These are phyloP conservation scores for Xylaria cubensis DNA, from an alignment of 495 filamentous ascomycete species.

Conservation along the genomic window DNA sequence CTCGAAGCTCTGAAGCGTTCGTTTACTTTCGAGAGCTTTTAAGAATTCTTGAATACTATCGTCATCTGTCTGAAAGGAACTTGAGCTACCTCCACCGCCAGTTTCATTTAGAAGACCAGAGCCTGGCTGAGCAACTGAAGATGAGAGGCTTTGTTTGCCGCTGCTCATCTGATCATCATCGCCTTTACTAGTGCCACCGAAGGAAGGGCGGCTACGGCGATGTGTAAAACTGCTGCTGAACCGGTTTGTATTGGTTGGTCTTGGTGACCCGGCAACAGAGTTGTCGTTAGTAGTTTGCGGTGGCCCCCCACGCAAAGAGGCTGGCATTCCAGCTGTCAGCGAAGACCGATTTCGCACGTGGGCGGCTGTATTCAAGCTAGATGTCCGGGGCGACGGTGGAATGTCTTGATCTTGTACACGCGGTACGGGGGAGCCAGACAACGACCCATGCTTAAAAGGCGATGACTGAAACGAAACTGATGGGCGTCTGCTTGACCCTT, in stretches of 20 bases:
- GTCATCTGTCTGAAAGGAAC: constrained; percentile 83
- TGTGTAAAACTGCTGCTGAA: constrained; percentile 74
- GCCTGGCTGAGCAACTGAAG: constrained; percentile 82
- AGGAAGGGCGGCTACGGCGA: constrained; percentile 76
- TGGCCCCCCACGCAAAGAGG: constrained; percentile 63
- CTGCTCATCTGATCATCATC: constrained; percentile 89
- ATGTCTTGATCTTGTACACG: constrained; percentile 47
- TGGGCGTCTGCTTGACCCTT: constrained; percentile 61
- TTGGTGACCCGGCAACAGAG: constrained; percentile 70
- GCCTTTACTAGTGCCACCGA: constrained; percentile 69
- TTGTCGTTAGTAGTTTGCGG: constrained; percentile 63
- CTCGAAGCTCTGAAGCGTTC: constrained; percentile 76
- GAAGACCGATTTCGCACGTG: constrained; percentile 74
- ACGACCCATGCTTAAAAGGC: constrained; percentile 90
- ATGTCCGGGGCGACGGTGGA: constrained; percentile 64
- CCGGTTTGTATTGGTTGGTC: constrained; percentile 79
- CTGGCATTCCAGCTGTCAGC: constrained; percentile 68
- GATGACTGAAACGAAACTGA: constrained; percentile 84
- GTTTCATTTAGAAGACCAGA: constrained; percentile 80
- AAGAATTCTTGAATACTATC: constrained; percentile 93
- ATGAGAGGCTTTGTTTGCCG: constrained; percentile 83
- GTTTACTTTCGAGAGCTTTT: constrained; percentile 81
- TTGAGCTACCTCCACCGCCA: constrained; percentile 73
- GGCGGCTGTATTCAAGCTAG: constrained; percentile 59
- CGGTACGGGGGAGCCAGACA: constrained; percentile 82